Evolutionary conservation across 768 basidiomycete species (phyloP), one percentile per base, ranked within the genome.

Genomic region (Agrocybe praecox): DNA sequence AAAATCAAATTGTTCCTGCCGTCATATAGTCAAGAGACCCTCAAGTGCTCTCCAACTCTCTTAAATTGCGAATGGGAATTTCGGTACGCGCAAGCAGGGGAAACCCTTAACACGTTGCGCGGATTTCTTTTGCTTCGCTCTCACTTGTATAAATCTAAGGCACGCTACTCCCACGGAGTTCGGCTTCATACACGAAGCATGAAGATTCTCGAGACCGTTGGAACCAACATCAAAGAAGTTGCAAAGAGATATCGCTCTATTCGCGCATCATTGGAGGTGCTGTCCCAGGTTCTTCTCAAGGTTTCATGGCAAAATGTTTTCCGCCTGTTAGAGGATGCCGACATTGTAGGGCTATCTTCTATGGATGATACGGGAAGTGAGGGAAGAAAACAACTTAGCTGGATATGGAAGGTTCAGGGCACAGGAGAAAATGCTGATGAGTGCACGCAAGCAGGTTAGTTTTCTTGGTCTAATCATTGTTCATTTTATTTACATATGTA

Each of bases 91-190:
- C 71, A 75, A 52, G 74, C 69, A 1, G 50, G 66, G 14, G 69
- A 67, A 4, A 50, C 60, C 0, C 62, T 78, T 1, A 56, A 71
- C 4, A 60, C 69, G 1, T 34, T 79, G 17, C 67, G 70, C 0
- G 57, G 57, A 2, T 53, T 61, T 18, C 67, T 78, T 1, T 63
- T 71, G 1, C 57, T 73, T 12, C 57, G 61, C 0, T 59, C 69
- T 0, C 67, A 69, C 32, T 55, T 76, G 44, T 69, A 58, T 46
- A 65, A 69, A 24, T 68, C 67, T 10, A 75, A 77, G 52, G 53
- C 70, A 15, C 49, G 53, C 21, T 63, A 61, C 47, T 61, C 59
- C 11, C 60, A 64, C 14, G 71, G 73, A 0, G 68, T 72, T 42
- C 52, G 53, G 2, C 58, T 57, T 52, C 62, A 65, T 21, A 73